Evolutionary conservation across 495 filamentous ascomycete genomes (phyloP), one percentile per base, ranked within the genome.

Genomic region (Chaetomium fimeti): DNA sequence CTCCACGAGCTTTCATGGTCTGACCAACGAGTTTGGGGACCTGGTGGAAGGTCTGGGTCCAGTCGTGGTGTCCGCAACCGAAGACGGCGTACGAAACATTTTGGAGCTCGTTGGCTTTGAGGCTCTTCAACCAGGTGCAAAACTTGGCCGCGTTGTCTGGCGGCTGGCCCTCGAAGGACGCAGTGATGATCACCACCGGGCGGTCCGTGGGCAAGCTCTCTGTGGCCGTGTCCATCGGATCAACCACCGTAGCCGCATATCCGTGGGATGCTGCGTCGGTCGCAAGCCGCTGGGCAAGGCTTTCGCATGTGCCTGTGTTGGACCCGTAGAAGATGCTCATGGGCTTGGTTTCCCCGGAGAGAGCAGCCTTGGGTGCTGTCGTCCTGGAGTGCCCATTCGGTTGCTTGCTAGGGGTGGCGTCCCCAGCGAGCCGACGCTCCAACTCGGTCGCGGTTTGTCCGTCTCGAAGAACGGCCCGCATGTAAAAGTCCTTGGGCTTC

Each of bases 251-350:
- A 7, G 86, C 86, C 3, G 69, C 67, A 66, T 83, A 90, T 0
- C 88, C 89, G 66, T 87, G 83, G 5, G 70, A 68, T 20, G 72
- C 64, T 3, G 88, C 88, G 69, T 84, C 82, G 59, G 79, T 78
- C 7, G 87, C 87, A 16, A 91, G 70, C 54, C 81, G 77, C 65
- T 86, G 81, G 2, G 89, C 88, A 40, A 93, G 78, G 3, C 84
- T 77, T 68, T 91, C 87, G 69, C 89, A 93, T 15, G 90, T 93
- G 3, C 90, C 89, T 5, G 85, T 86, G 66, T 92, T 91, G 16
- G 85, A 88, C 18, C 89, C 89, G 65, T 87, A 92, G 36, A 86
- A 82, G n/a, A 92, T 85, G 43, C 80, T 82, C 70, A 92, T 81
- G 0, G 75, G 74, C 54, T 74, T 74, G 3, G 69, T 69, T 24